phyloP scores from a whole-genome alignment of 129 eudicot species.

The Silybum marianum region DNA sequence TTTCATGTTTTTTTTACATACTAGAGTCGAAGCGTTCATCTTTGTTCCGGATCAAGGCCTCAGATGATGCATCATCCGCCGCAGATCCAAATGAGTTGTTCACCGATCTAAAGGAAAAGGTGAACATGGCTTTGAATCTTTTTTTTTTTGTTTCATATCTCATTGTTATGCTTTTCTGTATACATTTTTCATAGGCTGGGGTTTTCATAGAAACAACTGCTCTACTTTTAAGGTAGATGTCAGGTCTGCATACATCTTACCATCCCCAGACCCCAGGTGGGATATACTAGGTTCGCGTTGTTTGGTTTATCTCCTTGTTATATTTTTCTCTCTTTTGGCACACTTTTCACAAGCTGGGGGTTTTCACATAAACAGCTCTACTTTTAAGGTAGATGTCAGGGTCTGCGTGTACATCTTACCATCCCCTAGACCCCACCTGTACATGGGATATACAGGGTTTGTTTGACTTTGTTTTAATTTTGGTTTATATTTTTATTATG shows the following conservation, averaged over 20 bases:
- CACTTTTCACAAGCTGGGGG: no score
- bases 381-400: no score
- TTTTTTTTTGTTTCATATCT: not conserved
- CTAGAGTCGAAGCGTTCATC: conserved; percentile 62
- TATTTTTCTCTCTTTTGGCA: not conserved
- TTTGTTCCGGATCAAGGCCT: conserved; percentile 62
- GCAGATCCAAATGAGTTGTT: conserved; percentile 69
- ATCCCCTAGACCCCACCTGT: no score
- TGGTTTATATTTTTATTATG: not conserved
- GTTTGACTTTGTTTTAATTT: not conserved
- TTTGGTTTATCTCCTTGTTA: no score
- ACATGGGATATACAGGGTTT: not conserved
- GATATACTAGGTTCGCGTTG: no score
- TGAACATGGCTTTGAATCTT: conserved; percentile 14
- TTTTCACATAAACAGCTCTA: no score
- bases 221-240: not conserved
- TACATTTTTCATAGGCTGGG: not conserved
- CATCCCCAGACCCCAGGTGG: no score
- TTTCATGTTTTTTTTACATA: conserved; percentile 7
- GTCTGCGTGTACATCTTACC: no score
- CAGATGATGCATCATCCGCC: conserved; percentile 65
- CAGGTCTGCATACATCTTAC: no score
- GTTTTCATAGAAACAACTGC: not conserved
- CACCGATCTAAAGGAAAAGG: conserved; percentile 85
- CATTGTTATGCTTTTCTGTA: not conserved